These are phyloP conservation scores for Dendrobium chrysotoxum DNA, from an alignment of 106 monocot species.

Conservation along the genomic window DNA sequence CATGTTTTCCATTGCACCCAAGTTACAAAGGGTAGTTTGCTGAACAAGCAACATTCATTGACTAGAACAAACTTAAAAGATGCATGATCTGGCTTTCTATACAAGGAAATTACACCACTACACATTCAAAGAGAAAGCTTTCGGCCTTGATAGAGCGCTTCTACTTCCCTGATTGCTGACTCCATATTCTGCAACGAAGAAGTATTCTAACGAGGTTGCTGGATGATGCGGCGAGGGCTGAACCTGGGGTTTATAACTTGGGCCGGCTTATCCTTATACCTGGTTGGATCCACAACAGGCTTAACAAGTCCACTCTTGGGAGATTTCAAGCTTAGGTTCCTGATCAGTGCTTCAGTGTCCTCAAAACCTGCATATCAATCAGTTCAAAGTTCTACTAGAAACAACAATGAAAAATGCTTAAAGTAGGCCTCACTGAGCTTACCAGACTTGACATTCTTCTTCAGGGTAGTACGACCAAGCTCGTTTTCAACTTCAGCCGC, in stretches of 20 bases:
- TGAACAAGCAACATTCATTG: background rate
- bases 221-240: slow-evolving; percentile 39
- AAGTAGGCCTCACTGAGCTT: background rate
- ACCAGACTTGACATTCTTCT: slow-evolving; percentile 8
- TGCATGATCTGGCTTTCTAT: background rate
- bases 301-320: slow-evolving; percentile 25
- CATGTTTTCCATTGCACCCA: background rate
- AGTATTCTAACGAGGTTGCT: slow-evolving; percentile 42
- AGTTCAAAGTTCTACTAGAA: background rate
- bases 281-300: slow-evolving; percentile 18
- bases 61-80: background rate
- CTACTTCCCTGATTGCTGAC: background rate
- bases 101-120: slow-evolving; percentile 6
- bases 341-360: slow-evolving; percentile 33
- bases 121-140: background rate
- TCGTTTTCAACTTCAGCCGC: slow-evolving; percentile 7
- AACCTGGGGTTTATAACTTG: slow-evolving; percentile 42
- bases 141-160: background rate
- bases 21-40: background rate
- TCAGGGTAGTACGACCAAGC: background rate
- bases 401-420: background rate
- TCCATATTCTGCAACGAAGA: background rate
- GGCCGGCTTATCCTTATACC: slow-evolving; percentile 48
- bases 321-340: slow-evolving; percentile 45
- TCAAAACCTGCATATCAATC: slow-evolving; percentile 13